Conservation (phyloP, 2,329 filamentous ascomycete genomes). For the Orbilia javanica region DNA sequence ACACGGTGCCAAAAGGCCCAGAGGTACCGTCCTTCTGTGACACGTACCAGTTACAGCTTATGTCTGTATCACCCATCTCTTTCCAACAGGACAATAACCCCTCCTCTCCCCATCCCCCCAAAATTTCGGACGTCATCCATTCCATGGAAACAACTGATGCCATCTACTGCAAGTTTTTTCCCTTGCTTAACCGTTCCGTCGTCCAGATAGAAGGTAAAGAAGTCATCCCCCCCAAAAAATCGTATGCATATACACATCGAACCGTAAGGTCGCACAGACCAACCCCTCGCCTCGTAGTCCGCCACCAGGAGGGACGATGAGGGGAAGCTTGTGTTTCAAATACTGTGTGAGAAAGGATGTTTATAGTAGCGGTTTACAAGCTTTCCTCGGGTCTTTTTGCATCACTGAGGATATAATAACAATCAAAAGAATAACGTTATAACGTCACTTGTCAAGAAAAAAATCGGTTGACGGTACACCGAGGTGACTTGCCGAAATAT, state of each 20-base stretch:
- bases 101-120: no score
- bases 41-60: slow-evolving; percentile 24
- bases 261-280: slow-evolving; percentile 16
- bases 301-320: not conserved
- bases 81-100: not conserved
- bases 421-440: not conserved
- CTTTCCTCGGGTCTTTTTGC: not conserved
- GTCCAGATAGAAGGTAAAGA: not conserved
- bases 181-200: not conserved
- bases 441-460: no score
- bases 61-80: not conserved
- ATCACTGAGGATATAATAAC: not conserved
- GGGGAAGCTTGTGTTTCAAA: slow-evolving; percentile 40
- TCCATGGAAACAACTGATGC: slow-evolving; percentile 1
- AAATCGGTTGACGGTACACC: slow-evolving; percentile 30
- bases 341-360: slow-evolving; percentile 27
- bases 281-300: not conserved
- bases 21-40: not conserved
- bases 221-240: not conserved
- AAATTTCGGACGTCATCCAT: not conserved
- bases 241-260: not conserved
- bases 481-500: slow-evolving; percentile 19
- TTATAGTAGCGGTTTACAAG: slow-evolving; percentile 5
- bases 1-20: not conserved
- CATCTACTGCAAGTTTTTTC: not conserved